Conservation (phyloP, 1,284 basidiomycete genomes). For the Fomitopsis schrenkii region DNA sequence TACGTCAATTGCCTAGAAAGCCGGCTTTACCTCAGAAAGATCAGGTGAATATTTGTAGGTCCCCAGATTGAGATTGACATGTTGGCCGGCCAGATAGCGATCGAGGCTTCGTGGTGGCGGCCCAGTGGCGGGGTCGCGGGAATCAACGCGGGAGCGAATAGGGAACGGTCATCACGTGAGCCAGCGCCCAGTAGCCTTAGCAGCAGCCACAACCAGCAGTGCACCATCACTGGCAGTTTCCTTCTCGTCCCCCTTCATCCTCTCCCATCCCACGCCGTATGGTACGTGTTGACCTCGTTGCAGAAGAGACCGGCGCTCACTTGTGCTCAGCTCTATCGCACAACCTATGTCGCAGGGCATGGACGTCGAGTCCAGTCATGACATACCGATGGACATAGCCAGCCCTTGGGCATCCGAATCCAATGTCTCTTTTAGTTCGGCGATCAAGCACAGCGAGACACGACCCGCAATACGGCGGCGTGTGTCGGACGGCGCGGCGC, state of each 20-base stretch:
- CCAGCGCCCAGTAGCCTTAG: too few relatives aligned
- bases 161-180: too few relatives aligned
- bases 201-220: too few relatives aligned
- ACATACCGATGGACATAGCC: background rate
- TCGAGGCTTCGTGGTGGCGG: background rate
- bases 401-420: conserved; percentile 20
- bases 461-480: conserved; percentile 23
- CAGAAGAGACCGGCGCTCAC: background rate
- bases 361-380: background rate
- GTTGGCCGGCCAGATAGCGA: background rate
- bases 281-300: background rate
- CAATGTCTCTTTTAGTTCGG: conserved; percentile 24
- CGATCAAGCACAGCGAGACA: conserved; percentile 20
- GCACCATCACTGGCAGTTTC: too few relatives aligned
- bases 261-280: background rate
- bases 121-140: too few relatives aligned
- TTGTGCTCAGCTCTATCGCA: conserved; percentile 19
- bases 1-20: background rate
- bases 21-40: background rate
- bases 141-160: too few relatives aligned
- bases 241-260: too few relatives aligned
- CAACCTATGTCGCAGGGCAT: conserved; percentile 7
- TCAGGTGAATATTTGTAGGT: background rate
- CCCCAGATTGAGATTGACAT: background rate
- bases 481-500: conserved; percentile 22